Evolutionary conservation across 805 yeast species (phyloP), one percentile per base, ranked within the genome.

Genomic region (Metschnikowia vanudenii): DNA sequence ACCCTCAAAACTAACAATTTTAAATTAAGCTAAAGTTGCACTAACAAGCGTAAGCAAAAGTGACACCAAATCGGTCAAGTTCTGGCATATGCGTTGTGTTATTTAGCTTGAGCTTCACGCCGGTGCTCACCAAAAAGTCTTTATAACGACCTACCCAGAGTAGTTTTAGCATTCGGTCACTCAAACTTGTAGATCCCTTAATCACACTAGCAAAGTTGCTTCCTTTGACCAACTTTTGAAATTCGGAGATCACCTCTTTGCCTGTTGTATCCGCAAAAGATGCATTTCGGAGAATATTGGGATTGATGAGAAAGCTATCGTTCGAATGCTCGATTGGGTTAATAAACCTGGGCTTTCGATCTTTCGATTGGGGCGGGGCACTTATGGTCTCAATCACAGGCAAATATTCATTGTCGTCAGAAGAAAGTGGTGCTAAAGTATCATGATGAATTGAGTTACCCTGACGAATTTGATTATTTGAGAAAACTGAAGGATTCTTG

Each of bases 61-160:
- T 77, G 5, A 85, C 51, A 1, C 92, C 92, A 56, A 82, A 69
- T 26, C 73, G 71, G 18, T 69, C 65, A 8, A 79, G 52, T 37
- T 73, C 79, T 2, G 85, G 84, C 4, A 64, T 65, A 18, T 67
- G 61, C 1, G 74, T 69, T 12, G 41, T 42, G 2, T 55, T 51
- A 43, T 70, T 73, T 20, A 75, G 49, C 38, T 69, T 68, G 3
- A 87, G 49, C 45, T 76, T 80, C 6, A 80, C 73, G 0, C 97
- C 97, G 1, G 92, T 78, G 40, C 88, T 80, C 2, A 91, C 69
- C 42, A 92, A 63, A 61, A 92, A 86, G 36, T 88, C 95, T 56
- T 85, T 83, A 57, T 79, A 80, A 50, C 85, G 79, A 0, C 97
- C 97, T 57, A 88, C 97, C 97, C 97, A 92, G 37, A 88, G 67